These are phyloP conservation scores for Nemania sp. DNA, from an alignment of 2,329 filamentous ascomycete species.

Conservation along the genomic window DNA sequence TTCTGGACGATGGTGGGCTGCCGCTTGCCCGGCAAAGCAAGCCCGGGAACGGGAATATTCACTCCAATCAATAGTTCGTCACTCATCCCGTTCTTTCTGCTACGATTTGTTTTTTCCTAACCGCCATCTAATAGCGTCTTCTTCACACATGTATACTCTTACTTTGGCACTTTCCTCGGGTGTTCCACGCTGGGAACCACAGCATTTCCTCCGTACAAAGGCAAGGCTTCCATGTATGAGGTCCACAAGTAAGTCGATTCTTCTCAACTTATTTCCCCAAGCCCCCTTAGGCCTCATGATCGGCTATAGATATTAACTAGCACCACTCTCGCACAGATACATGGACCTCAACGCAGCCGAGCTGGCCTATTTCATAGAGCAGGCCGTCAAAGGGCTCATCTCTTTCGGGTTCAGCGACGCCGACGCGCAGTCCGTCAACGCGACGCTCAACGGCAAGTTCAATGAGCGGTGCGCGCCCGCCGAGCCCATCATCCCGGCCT, in stretches of 20 bases:
- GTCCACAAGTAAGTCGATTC: not conserved
- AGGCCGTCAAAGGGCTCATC: not conserved
- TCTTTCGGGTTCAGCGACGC: constrained; percentile 8
- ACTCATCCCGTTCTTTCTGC: not conserved
- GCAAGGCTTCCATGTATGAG: constrained; percentile 1
- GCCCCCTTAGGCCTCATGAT: too few relatives aligned
- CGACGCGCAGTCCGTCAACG: constrained; percentile 6
- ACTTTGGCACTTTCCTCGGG: constrained; percentile 6
- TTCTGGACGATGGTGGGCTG: constrained; percentile 5
- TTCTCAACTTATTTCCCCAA: not conserved
- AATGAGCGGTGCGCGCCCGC: constrained; percentile 1
- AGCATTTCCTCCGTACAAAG: not conserved
- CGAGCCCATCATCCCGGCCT: constrained; percentile 1
- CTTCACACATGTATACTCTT: constrained; percentile 13
- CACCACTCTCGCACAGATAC: not conserved
- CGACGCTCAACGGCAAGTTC: not conserved
- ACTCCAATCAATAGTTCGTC: not conserved
- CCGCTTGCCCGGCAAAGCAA: constrained; percentile 2
- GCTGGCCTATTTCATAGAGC: constrained; percentile 5
- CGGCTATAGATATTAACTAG: too few relatives aligned
- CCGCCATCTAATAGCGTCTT: not conserved
- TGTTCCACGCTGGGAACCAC: constrained; percentile 1
- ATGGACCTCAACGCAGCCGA: constrained; percentile 7
- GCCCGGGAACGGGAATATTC: constrained; percentile 7
- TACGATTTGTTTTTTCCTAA: not conserved